phyloP scores from a whole-genome alignment of 345 rosid species.

The Eucalyptus cloeziana region DNA sequence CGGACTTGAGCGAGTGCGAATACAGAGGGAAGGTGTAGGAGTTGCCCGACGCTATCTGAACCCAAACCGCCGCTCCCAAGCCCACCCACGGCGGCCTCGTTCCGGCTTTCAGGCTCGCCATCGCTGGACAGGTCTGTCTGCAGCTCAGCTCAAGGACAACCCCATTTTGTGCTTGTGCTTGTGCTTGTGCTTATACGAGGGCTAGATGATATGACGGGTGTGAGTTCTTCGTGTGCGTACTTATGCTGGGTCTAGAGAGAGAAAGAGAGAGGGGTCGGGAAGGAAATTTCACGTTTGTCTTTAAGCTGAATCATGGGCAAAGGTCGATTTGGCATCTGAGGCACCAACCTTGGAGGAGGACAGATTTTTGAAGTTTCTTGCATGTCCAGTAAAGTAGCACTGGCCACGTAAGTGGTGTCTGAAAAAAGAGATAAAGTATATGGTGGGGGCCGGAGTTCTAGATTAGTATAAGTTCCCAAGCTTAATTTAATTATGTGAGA shows the following conservation, averaged over 20 bases:
- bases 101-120: slow-evolving; percentile 33
- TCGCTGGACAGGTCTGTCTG: background rate
- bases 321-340: background rate
- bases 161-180: background rate
- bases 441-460: background rate
- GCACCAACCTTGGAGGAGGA: background rate
- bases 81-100: slow-evolving; percentile 75
- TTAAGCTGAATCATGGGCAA: background rate
- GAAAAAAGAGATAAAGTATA: background rate
- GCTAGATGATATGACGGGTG: background rate
- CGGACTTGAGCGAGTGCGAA: slow-evolving; percentile 61
- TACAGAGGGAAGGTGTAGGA: slow-evolving; percentile 58
- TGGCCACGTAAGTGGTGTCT: background rate
- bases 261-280: background rate
- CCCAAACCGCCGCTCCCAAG: slow-evolving; percentile 58
- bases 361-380: background rate
- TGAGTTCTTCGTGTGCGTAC: background rate
- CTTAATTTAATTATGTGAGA: background rate
- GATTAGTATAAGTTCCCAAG: background rate
- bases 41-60: slow-evolving; percentile 56
- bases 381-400: background rate
- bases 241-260: background rate
- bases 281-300: background rate
- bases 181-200: background rate
- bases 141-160: background rate